A percentile compares a stretch with the other conserved stretches of the same genome.
phyloP scores from a whole-genome alignment of 1,284 basidiomycete species.

The Amylostereum areolatum region DNA sequence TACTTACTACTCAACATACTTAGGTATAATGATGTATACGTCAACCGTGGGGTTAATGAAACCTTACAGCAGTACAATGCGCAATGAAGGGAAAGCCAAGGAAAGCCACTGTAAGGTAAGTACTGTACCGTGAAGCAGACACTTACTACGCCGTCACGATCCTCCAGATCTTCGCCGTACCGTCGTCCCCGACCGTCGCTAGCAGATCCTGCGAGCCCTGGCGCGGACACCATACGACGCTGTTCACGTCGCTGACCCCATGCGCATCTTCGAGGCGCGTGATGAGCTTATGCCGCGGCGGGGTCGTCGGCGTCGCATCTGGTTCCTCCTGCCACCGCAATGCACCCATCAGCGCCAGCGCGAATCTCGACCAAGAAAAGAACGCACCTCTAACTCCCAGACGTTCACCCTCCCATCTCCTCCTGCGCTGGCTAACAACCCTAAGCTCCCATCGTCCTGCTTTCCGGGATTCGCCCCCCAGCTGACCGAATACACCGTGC shows the following conservation, averaged over 20 bases:
- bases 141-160: constrained; percentile 10
- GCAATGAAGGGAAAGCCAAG: no score
- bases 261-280: constrained; percentile 56
- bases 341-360: background rate
- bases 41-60: no score
- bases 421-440: constrained; percentile 71
- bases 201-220: constrained; percentile 55
- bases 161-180: constrained; percentile 64
- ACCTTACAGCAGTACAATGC: no score
- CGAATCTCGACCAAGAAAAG: no score
- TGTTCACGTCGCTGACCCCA: constrained; percentile 73
- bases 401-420: constrained; percentile 75
- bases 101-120: no score
- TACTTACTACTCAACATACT: no score
- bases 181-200: constrained; percentile 80
- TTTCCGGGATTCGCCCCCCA: constrained; percentile 46
- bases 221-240: constrained; percentile 71
- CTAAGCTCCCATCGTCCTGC: constrained; percentile 33
- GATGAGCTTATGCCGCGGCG: constrained; percentile 38
- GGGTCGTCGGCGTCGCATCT: constrained; percentile 15
- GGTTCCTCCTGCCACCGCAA: constrained; percentile 12
- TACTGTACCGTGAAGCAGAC: no score
- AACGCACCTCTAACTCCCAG: constrained; percentile 62
- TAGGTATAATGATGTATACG: no score
- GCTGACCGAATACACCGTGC: constrained; percentile 76